Evolutionary conservation across 2,329 filamentous ascomycete genomes (phyloP), one percentile per base, ranked within the genome.

Genomic region (Arachnomyces sp.): DNA sequence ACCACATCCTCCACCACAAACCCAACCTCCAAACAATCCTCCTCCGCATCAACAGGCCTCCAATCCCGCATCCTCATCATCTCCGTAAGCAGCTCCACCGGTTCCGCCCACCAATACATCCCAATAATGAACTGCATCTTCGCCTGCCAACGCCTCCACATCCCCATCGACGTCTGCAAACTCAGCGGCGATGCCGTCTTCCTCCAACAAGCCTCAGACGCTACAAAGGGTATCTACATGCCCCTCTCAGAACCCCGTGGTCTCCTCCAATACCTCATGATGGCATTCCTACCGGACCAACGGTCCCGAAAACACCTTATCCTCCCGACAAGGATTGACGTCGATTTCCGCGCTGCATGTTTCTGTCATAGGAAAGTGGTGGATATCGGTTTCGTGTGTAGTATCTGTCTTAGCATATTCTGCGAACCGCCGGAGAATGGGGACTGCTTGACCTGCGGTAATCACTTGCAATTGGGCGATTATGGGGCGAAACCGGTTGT

Each of bases 51-150:
- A 16, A 52, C 53, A 36, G 53, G 75, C 13, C 70, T 92, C 14
- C 81, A 84, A 50, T 82, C 82, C 11, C 84, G 92, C 44, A 94
- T 98, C 54, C 74, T 98, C 40, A 81, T 96, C 47, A 62, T 98
- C 39, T 94, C 85, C 35, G 88, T 95, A 3, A 94, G 86, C 34
- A 87, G 87, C 11, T 93, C 87, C 30, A 87, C 87, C 56, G 84
- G 90, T 53, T 77, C 94, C 0, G 80, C 88, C 4, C 84, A 77
- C 45, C 81, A 96, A 63, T 98, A 98, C 67, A 98, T 98, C 41
- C 84, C 90, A 0, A 92, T 94, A 51, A 98, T 98, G 92, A 98
- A 98, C 66, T 79, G 83, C 53, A 94, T 96, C 45, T 98, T 98
- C 64, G 92, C 92, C 2, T 92, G 90, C 43, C 85, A 94, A 55